phyloP scores from a whole-genome alignment of 2,329 filamentous ascomycete genomes.

The Colletotrichum viniferum region DNA sequence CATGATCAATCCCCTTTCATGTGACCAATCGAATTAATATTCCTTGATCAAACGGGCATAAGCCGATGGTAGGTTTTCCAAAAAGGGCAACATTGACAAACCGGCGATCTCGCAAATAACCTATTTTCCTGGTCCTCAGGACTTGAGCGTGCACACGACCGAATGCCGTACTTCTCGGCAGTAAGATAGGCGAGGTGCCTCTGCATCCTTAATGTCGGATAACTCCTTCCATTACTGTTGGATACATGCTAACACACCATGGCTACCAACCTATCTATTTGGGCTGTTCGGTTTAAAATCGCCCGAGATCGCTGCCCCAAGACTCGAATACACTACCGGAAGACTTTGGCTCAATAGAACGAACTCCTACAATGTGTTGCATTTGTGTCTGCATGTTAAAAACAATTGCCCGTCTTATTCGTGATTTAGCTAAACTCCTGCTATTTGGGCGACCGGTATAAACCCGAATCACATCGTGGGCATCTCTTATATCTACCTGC shows the following conservation, averaged over 20 bases:
- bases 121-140: background rate
- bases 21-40: background rate
- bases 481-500: background rate
- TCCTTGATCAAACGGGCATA: background rate
- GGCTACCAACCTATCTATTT: background rate
- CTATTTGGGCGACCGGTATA: background rate
- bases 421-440: background rate
- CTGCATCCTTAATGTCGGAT: background rate
- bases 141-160: background rate
- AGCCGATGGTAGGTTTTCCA: fast-evolving
- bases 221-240: background rate
- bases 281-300: background rate
- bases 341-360: background rate
- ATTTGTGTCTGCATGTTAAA: fast-evolving
- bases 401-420: fast-evolving
- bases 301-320: background rate
- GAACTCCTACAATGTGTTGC: background rate
- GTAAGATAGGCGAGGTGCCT: background rate
- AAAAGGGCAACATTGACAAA: background rate
- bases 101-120: background rate
- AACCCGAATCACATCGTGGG: background rate
- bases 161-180: background rate
- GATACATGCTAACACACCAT: background rate
- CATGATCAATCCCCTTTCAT: background rate
- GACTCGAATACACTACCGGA: fast-evolving